Evolutionary conservation across 257 asterid species (phyloP).

Genomic region (Rehmannia glutinosa): DNA sequence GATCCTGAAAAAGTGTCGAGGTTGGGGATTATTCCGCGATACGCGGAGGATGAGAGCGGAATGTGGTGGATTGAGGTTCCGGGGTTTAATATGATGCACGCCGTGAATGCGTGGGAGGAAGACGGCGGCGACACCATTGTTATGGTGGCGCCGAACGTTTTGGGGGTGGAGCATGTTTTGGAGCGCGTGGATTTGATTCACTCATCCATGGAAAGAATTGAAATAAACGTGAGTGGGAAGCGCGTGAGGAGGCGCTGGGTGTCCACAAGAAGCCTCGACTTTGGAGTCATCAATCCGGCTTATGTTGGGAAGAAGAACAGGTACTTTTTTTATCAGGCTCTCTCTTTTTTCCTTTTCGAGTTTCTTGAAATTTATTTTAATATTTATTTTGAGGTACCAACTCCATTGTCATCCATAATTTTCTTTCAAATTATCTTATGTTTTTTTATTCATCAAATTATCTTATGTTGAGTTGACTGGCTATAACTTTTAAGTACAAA

Average conservation of each 20-base stretch:
- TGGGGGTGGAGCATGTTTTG: slow-evolving; percentile 40
- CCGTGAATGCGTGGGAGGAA: slow-evolving; percentile 67
- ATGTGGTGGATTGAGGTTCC: slow-evolving; percentile 57
- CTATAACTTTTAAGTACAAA: too few relatives aligned
- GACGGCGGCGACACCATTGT: slow-evolving; percentile 53
- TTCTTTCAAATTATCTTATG: too few relatives aligned
- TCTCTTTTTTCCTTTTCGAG: too few relatives aligned
- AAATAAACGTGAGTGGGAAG: slow-evolving; percentile 40
- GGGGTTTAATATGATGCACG: slow-evolving; percentile 52
- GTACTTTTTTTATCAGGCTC: slow-evolving; percentile 5
- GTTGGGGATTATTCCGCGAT: slow-evolving; percentile 48
- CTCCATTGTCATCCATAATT: too few relatives aligned
- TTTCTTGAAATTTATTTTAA: too few relatives aligned
- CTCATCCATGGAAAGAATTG: slow-evolving; percentile 40
- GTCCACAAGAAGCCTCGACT: slow-evolving; percentile 40
- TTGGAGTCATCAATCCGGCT: slow-evolving; percentile 54
- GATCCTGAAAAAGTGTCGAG: slow-evolving; percentile 41
- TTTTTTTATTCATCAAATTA: too few relatives aligned
- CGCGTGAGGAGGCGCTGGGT: slow-evolving; percentile 31
- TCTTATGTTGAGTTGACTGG: too few relatives aligned
- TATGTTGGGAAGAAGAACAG: slow-evolving; percentile 50
- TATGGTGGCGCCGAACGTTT: slow-evolving; percentile 49
- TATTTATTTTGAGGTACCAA: too few relatives aligned
- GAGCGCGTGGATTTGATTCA: slow-evolving; percentile 48
- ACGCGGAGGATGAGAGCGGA: slow-evolving; percentile 42